Evolutionary conservation across 164 flowering plant genomes (phyloP).

Genomic region (Tetracentron sinense): DNA sequence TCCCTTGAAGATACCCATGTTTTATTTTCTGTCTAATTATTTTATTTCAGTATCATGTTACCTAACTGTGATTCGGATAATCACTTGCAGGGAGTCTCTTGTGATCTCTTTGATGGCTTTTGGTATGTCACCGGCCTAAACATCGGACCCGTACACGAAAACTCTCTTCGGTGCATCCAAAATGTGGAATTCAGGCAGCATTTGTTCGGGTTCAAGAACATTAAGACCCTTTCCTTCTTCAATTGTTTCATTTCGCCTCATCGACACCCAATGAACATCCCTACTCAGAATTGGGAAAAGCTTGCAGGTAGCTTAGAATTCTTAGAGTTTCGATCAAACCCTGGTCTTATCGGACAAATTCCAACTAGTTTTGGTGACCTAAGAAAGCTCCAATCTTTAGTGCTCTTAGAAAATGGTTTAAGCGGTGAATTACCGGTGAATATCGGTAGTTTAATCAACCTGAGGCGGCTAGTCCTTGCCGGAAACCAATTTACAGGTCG

Average conservation of each 20-base stretch:
- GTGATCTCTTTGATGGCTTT: conserved; percentile 62
- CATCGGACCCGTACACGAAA: conserved; percentile 72
- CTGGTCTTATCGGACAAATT: conserved; percentile 54
- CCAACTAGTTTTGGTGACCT: conserved; percentile 48
- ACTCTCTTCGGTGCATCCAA: conserved; percentile 53
- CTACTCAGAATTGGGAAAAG: conserved; percentile 40
- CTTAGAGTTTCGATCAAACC: conserved; percentile 71
- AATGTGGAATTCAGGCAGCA: conserved; percentile 43
- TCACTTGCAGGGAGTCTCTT: conserved; percentile 68
- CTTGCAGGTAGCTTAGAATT: conserved; percentile 49
- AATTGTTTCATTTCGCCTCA: conserved; percentile 45
- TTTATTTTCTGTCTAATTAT: neutral
- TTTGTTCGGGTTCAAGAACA: conserved; percentile 59
- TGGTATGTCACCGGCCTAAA: conserved; percentile 73
- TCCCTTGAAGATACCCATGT: too few species aligned
- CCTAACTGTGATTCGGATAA: neutral
- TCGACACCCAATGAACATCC: conserved; percentile 33
- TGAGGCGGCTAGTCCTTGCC: conserved; percentile 53
- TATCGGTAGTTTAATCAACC: conserved; percentile 37
- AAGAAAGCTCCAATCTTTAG: conserved; percentile 56
- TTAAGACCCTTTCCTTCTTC: conserved; percentile 59
- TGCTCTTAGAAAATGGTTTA: conserved; percentile 55
- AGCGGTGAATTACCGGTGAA: conserved; percentile 45
- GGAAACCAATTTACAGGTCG: conserved; percentile 48
- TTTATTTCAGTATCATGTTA: neutral